Percentiles rank a stretch among this genome's conserved stretches.
Evolutionary conservation across 78 protist genomes (phyloP).

Genomic region (Fonticula alba): DNA sequence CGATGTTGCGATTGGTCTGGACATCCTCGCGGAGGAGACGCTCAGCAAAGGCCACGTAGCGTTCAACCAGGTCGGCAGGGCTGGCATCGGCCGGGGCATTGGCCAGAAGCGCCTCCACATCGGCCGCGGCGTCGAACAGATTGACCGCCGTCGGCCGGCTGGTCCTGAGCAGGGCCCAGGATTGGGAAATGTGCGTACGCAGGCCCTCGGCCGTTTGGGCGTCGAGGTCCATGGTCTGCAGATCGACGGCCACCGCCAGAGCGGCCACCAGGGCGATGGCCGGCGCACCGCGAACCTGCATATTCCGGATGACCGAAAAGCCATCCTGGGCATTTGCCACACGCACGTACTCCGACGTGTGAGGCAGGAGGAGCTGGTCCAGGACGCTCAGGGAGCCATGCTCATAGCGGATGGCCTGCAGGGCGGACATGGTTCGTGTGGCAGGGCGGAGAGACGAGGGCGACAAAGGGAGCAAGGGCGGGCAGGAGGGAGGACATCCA

Average conservation of each 20-base stretch:
- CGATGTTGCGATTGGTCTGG: conserved; percentile 6
- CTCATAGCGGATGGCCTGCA: not conserved
- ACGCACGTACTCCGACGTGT: conserved; percentile 5
- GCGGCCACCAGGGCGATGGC: conserved; percentile 50
- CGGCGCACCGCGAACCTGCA: conserved; percentile 55
- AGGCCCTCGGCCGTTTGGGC: not conserved
- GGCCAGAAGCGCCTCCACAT: not conserved
- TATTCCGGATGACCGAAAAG: conserved; percentile 28
- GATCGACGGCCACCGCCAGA: conserved; percentile 29
- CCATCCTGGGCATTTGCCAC: conserved; percentile 10
- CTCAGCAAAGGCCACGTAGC: not conserved
- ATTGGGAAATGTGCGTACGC: not conserved
- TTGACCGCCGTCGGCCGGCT: conserved; percentile 61
- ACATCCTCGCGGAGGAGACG: conserved; percentile 15
- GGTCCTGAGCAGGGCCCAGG: conserved; percentile 16
- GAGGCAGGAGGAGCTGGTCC: conserved; percentile 27
- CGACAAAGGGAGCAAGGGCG: too few species aligned
- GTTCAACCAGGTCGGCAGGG: not conserved
- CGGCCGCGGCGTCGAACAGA: conserved; percentile 21
- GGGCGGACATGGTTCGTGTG: too few species aligned
- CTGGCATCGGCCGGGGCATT: not conserved
- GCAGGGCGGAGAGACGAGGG: too few species aligned
- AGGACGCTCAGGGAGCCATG: conserved; percentile 9
- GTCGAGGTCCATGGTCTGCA: not conserved
- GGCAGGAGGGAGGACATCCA: too few species aligned